These are phyloP conservation scores for Brassica incana DNA, from an alignment of 345 rosid genomes.

Conservation along the genomic window DNA sequence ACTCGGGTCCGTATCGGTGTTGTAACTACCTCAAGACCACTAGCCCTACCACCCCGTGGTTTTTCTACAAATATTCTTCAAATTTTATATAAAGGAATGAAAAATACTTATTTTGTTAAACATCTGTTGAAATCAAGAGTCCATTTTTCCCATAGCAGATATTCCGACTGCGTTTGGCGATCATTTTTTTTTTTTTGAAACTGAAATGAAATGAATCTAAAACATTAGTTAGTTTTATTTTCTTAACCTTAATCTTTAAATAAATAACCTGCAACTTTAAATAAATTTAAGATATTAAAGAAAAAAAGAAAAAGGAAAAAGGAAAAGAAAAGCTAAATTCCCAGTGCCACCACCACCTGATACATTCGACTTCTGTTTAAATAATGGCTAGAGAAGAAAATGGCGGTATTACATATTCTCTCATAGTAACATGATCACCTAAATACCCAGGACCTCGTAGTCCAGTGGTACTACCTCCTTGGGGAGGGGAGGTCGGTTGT, in stretches of 20 bases:
- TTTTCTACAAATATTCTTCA: too few species aligned
- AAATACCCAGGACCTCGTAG: too few species aligned
- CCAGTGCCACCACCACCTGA: slow-evolving; percentile 10
- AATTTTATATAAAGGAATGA: too few species aligned
- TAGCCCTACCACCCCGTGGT: too few species aligned
- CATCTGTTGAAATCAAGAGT: neutral
- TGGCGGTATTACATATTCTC: slow-evolving; percentile 3
- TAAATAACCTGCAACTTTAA: neutral
- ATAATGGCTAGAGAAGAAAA: slow-evolving; percentile 42
- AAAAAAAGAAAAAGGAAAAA: neutral
- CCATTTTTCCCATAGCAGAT: neutral
- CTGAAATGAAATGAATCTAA: neutral
- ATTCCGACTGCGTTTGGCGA: slow-evolving; percentile 12
- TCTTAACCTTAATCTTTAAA: neutral
- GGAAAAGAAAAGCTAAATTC: slow-evolving; percentile 19
- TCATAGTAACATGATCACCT: neutral
- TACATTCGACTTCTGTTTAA: slow-evolving; percentile 32
- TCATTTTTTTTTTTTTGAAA: neutral
- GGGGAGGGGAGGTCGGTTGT: too few species aligned
- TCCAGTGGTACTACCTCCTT: too few species aligned
- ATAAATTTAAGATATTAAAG: neutral
- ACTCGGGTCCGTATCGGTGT: too few species aligned
- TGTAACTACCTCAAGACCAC: too few species aligned
- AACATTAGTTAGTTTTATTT: neutral
- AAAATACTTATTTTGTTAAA: too few species aligned